phyloP scores from a whole-genome alignment of 2,329 filamentous ascomycete genomes.

The Ceratocystis cacaofunesta region DNA sequence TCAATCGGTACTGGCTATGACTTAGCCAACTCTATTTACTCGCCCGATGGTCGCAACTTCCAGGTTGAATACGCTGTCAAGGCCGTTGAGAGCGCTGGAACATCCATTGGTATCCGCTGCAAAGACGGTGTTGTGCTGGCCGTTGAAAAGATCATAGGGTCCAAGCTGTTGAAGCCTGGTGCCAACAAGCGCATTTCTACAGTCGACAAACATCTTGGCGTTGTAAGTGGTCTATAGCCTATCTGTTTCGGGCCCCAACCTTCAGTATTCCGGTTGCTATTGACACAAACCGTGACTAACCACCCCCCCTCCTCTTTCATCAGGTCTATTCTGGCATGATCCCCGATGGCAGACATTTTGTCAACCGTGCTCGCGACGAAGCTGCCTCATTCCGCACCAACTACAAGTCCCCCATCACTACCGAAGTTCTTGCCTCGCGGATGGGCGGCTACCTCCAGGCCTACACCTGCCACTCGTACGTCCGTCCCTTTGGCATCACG shows the following conservation, averaged over 20 bases:
- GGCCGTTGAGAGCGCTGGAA: constrained; percentile 95
- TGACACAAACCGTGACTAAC: background rate
- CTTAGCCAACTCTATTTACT: constrained; percentile 99
- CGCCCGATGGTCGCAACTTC: constrained; percentile 96
- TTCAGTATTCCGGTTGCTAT: too few relatives aligned
- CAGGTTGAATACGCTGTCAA: constrained; percentile 98
- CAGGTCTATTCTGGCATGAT: constrained; percentile 89
- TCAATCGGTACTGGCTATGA: constrained; percentile 99
- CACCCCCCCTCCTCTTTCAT: background rate
- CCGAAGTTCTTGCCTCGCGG: constrained; percentile 72
- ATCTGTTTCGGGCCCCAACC: too few relatives aligned
- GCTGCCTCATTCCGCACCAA: constrained; percentile 77
- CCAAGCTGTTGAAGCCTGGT: constrained; percentile 85
- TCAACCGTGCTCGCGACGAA: constrained; percentile 87
- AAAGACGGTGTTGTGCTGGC: constrained; percentile 94
- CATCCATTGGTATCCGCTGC: constrained; percentile 88
- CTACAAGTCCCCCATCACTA: constrained; percentile 90
- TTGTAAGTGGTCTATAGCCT: constrained; percentile 44
- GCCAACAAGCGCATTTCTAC: constrained; percentile 97
- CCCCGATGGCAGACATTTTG: constrained; percentile 89
- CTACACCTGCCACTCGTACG: constrained; percentile 93
- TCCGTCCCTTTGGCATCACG: constrained; percentile 91
- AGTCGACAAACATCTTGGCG: constrained; percentile 82
- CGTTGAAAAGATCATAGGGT: constrained; percentile 89
- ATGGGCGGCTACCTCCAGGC: constrained; percentile 95